Conservation (phyloP, 768 basidiomycete species). For the Mycena polygramma region DNA sequence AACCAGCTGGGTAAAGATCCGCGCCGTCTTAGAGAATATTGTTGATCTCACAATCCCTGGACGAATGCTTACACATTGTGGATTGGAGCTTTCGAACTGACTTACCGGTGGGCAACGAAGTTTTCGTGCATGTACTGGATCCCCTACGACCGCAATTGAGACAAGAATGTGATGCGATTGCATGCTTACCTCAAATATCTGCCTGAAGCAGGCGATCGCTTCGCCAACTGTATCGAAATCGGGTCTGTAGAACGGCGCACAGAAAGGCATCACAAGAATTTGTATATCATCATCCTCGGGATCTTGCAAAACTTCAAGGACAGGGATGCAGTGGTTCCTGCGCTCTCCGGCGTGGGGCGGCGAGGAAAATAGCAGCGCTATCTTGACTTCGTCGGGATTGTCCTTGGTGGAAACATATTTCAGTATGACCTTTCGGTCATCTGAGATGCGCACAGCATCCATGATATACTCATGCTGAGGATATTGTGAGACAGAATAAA, state of each 20-base stretch:
- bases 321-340: constrained; percentile 33
- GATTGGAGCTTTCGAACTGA: background rate
- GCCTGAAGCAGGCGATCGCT: constrained; percentile 37
- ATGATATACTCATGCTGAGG: constrained; percentile 5
- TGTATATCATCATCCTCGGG: constrained; percentile 3
- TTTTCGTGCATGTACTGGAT: constrained; percentile 25
- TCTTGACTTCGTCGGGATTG: constrained; percentile 28
- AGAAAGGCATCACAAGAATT: constrained; percentile 39
- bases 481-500: background rate
- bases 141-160: background rate
- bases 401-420: constrained; percentile 3
- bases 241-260: constrained; percentile 23
- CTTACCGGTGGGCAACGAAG: constrained; percentile 25
- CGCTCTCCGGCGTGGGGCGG: background rate
- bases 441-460: constrained; percentile 19
- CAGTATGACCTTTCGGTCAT: constrained; percentile 16
- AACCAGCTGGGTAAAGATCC: constrained; percentile 3
- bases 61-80: no score
- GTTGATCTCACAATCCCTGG: background rate
- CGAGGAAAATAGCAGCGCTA: constrained; percentile 19
- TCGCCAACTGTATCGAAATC: constrained; percentile 41
- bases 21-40: constrained; percentile 8
- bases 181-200: constrained; percentile 38
- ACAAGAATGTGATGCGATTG: background rate
- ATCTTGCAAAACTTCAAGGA: constrained; percentile 23